A percentile compares a stretch with the other conserved stretches of the same genome.
phyloP scores from a whole-genome alignment of 164 flowering plant species.

The Malania oleifera region DNA sequence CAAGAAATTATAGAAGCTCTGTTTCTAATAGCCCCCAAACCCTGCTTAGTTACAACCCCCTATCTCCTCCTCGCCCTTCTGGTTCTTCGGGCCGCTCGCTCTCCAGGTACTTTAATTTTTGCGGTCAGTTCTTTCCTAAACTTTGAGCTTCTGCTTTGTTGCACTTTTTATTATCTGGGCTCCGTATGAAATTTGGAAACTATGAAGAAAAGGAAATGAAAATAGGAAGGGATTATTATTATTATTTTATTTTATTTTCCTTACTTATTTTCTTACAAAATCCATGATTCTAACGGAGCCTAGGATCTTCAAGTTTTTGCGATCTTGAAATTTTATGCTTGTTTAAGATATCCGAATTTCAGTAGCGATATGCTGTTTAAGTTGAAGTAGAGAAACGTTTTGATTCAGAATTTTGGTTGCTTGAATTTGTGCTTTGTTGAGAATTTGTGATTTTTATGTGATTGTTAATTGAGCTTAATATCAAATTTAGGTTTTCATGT shows the following conservation, averaged over 20 bases:
- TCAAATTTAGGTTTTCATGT: no score
- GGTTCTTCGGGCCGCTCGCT: constrained; percentile 2
- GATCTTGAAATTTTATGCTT: no score
- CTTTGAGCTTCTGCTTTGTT: neutral
- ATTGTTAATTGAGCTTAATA: no score
- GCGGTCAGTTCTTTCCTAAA: neutral
- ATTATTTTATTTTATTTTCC: neutral
- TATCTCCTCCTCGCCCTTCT: constrained; percentile 12
- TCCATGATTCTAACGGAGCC: no score
- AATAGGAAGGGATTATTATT: neutral
- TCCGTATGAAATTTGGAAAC: no score
- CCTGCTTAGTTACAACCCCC: constrained; percentile 12
- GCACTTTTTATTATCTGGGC: no score
- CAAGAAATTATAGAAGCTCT: constrained; percentile 1
- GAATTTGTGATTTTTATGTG: no score
- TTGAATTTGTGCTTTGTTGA: no score
- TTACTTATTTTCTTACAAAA: neutral
- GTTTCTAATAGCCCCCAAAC: constrained; percentile 15
- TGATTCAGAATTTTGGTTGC: no score
- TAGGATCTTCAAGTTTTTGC: no score
- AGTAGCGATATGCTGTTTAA: neutral
- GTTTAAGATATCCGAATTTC: neutral
- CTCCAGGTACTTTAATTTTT: constrained; percentile 24
- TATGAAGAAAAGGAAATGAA: neutral
- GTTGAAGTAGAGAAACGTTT: neutral